Percentiles rank a stretch among this genome's conserved stretches.
Conservation (phyloP, 2,329 filamentous ascomycete species). For the Colletotrichum euphorbiae region DNA sequence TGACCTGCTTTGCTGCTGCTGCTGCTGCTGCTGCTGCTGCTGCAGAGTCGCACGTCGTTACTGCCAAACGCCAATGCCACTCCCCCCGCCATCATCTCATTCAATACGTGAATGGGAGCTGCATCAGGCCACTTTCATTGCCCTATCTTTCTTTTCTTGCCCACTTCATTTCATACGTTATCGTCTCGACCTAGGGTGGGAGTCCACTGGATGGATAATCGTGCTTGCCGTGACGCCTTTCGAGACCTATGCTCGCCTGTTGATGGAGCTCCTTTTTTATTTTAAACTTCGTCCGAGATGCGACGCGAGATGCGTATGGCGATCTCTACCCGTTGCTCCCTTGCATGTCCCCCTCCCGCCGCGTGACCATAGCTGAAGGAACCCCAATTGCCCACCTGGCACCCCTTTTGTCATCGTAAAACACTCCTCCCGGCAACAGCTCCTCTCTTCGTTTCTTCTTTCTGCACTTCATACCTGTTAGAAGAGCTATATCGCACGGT, state of each 20-base stretch:
- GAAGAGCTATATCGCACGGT: neutral
- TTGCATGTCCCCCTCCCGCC: conserved; percentile 31
- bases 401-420: conserved; percentile 4
- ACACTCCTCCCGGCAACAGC: neutral
- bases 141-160: conserved; percentile 28
- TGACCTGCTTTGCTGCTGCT: neutral
- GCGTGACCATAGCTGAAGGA: conserved; percentile 29
- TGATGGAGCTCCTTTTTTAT: neutral
- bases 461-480: neutral
- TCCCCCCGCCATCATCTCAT: conserved; percentile 39
- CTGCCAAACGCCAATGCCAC: conserved; percentile 23
- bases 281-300: conserved; percentile 7
- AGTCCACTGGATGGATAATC: conserved; percentile 10
- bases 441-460: neutral
- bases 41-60: conserved; percentile 9
- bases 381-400: conserved; percentile 21
- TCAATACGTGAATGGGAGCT: conserved; percentile 28
- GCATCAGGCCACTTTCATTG: conserved; percentile 37
- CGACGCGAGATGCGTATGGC: conserved; percentile 25
- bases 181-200: neutral
- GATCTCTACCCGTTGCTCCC: conserved; percentile 33
- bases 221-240: conserved; percentile 30
- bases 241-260: conserved; percentile 9
- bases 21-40: neutral
- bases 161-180: neutral